A percentile compares a stretch with the other conserved stretches of the same genome.
These are phyloP conservation scores for Solanum chilense DNA, from an alignment of 257 asterid genomes.

Conservation along the genomic window DNA sequence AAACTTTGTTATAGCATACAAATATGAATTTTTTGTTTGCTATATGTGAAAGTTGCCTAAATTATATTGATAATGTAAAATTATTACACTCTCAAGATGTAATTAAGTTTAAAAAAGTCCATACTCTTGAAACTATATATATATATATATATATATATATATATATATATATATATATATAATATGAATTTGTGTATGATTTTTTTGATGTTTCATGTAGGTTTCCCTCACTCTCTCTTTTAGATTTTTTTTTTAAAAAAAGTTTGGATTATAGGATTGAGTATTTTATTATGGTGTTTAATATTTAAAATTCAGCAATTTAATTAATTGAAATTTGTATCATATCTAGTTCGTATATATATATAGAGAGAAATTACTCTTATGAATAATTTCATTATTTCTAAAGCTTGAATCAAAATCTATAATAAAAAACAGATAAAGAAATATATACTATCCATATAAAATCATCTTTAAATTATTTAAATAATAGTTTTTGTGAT, in stretches of 20 bases:
- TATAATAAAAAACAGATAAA: neutral
- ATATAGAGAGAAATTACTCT: neutral
- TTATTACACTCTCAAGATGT: no score
- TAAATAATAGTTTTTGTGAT: neutral
- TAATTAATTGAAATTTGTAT: neutral
- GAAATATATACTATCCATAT: neutral
- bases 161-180: neutral
- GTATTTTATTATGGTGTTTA: no score
- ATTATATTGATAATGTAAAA: neutral
- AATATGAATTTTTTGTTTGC: no score
- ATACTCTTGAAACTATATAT: neutral
- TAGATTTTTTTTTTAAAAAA: neutral
- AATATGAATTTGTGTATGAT: neutral
- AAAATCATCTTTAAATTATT: neutral
- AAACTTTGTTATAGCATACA: no score
- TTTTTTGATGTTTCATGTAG: neutral
- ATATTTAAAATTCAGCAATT: no score
- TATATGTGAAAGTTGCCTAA: no score
- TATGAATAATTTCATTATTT: neutral
- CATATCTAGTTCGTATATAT: neutral
- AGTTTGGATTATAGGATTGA: no score
- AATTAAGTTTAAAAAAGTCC: no score
- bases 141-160: neutral
- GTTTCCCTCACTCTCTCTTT: neutral
- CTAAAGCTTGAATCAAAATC: fast-evolving